These are phyloP conservation scores for Pisolithus thermaeus DNA, from an alignment of 1,284 basidiomycete species.

Conservation along the genomic window DNA sequence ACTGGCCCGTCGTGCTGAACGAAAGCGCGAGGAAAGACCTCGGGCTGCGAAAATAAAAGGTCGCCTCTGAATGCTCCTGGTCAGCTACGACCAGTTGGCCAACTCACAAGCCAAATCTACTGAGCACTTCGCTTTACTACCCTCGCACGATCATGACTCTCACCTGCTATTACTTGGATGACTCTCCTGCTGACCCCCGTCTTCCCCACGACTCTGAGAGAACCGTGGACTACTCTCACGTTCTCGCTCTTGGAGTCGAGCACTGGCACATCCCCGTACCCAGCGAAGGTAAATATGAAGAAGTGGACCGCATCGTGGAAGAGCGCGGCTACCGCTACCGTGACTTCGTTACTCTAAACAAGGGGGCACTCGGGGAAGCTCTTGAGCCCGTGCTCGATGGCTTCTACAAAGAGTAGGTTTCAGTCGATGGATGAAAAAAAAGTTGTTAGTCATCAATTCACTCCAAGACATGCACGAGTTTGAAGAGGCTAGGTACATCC, in stretches of 20 bases:
- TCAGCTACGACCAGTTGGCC: too few species aligned
- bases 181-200: constrained; percentile 71
- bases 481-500: constrained; percentile 76
- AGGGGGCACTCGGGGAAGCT: constrained; percentile 66
- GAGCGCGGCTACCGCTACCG: constrained; percentile 74
- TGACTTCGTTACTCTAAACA: constrained; percentile 70
- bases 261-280: constrained; percentile 60
- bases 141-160: neutral
- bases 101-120: too few species aligned
- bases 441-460: constrained; percentile 2
- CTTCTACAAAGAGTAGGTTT: constrained; percentile 74
- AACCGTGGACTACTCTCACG: constrained; percentile 42
- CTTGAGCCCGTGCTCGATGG: constrained; percentile 76
- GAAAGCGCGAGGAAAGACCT: too few species aligned
- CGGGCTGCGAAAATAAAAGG: too few species aligned
- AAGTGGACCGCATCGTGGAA: constrained; percentile 55
- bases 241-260: constrained; percentile 55
- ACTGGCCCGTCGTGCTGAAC: too few species aligned
- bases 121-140: too few species aligned
- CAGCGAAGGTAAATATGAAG: constrained; percentile 39
- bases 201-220: constrained; percentile 65
- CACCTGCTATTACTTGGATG: constrained; percentile 75
- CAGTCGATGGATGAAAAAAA: neutral
- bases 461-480: constrained; percentile 86
- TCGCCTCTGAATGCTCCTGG: too few species aligned